Conservation (phyloP, 179 eudicot species). For the Pouteria campechiana region DNA sequence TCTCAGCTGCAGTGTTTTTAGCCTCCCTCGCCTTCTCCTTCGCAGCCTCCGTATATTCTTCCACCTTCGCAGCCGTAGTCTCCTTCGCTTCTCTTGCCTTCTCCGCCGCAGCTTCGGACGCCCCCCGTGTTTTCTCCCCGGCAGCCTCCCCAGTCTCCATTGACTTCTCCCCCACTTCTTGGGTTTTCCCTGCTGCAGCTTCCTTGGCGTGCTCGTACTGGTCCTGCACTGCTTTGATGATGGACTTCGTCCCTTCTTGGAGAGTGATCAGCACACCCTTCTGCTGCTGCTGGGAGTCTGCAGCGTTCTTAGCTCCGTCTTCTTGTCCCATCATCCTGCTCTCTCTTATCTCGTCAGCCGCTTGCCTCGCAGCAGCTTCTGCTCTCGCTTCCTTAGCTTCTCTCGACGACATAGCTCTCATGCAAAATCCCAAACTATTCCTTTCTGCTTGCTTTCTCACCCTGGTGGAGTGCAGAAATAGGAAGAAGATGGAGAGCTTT, state of each 20-base stretch:
- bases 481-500: no score
- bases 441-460: no score
- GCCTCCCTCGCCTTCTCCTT: constrained; percentile 20
- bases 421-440: no score
- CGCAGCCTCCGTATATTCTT: constrained; percentile 21
- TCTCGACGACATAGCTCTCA: constrained; percentile 49
- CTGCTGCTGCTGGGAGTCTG: not conserved
- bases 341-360: constrained; percentile 39
- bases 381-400: constrained; percentile 49
- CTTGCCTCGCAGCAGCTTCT: constrained; percentile 43
- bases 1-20: constrained; percentile 8
- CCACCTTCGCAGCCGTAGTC: constrained; percentile 8
- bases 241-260: constrained; percentile 3
- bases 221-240: constrained; percentile 39
- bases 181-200: constrained; percentile 13
- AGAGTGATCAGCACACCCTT: not conserved
- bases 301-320: not conserved
- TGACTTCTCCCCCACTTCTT: constrained; percentile 8
- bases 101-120: constrained; percentile 15
- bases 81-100: constrained; percentile 29
- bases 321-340: constrained; percentile 16
- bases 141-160: constrained; percentile 15
- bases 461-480: no score
- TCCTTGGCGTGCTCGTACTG: constrained; percentile 46
- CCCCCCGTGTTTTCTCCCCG: constrained; percentile 14